Conservation (phyloP, 345 rosid genomes). For the Ceriops decandra region DNA sequence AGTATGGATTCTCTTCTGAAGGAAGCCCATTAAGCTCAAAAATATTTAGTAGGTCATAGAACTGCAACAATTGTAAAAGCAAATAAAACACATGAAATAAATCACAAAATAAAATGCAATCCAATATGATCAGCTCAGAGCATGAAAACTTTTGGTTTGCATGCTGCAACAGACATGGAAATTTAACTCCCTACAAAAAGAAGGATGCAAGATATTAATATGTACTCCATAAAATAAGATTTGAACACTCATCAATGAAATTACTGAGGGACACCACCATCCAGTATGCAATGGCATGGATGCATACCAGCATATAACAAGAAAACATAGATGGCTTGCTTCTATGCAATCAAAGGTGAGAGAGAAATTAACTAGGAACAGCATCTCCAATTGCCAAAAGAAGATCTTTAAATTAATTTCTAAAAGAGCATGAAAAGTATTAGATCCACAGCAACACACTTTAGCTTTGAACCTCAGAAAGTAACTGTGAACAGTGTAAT, state of each 20-base stretch:
- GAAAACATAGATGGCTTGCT: too few species aligned
- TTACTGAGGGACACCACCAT: background rate
- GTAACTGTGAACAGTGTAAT: background rate
- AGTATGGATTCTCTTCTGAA: slow-evolving; percentile 91
- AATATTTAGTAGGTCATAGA: slow-evolving; percentile 85
- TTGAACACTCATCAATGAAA: background rate
- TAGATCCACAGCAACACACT: background rate
- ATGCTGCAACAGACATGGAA: background rate
- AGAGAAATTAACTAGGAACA: too few species aligned
- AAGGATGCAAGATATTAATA: slow-evolving; percentile 5
- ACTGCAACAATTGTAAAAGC: slow-evolving; percentile 50
- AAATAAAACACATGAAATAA: slow-evolving; percentile 1
- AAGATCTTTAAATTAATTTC: too few species aligned
- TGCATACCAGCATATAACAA: too few species aligned
- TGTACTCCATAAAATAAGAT: slow-evolving; percentile 4
- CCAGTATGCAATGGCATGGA: too few species aligned
- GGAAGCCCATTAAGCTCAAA: slow-evolving; percentile 97
- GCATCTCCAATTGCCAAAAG: too few species aligned
- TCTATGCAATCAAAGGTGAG: too few species aligned
- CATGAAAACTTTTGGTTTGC: background rate
- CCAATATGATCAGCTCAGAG: background rate
- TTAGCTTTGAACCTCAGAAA: background rate
- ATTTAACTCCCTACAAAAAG: background rate
- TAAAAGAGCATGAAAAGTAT: background rate
- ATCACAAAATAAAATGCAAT: background rate